Evolutionary conservation across 257 asterid species (phyloP).

Genomic region (Rhazya stricta): DNA sequence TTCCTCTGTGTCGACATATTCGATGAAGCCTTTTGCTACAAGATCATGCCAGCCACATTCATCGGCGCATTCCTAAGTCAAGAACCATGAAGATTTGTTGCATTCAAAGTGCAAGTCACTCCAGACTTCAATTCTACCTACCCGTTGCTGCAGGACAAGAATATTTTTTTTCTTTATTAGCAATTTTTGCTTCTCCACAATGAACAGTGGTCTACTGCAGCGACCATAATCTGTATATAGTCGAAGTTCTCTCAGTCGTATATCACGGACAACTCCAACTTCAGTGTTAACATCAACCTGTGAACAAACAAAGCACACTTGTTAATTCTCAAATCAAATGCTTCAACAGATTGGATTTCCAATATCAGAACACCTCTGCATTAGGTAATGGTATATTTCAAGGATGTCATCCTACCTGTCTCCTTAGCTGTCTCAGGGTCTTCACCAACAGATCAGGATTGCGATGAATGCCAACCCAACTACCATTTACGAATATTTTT

Average conservation of each 20-base stretch:
- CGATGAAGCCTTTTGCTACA: slow-evolving; percentile 28
- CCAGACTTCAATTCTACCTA: neutral
- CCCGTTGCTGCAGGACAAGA: slow-evolving; percentile 18
- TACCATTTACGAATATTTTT: slow-evolving; percentile 24
- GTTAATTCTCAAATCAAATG: neutral
- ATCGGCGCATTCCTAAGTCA: slow-evolving; percentile 23
- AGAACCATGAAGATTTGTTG: slow-evolving; percentile 2
- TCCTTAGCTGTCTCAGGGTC: slow-evolving; percentile 22
- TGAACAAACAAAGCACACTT: neutral
- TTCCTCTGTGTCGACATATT: slow-evolving; percentile 24
- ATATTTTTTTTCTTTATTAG: slow-evolving; percentile 24
- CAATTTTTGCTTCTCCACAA: slow-evolving; percentile 26
- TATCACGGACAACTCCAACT: slow-evolving; percentile 24
- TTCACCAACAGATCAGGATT: slow-evolving; percentile 23
- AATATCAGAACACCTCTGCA: neutral
- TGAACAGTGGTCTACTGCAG: slow-evolving; percentile 27
- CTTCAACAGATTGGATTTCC: neutral
- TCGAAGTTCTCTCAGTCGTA: slow-evolving; percentile 23
- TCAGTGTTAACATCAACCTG: slow-evolving; percentile 28
- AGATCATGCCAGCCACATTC: slow-evolving; percentile 38
- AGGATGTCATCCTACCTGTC: slow-evolving; percentile 14
- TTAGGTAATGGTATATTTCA: neutral
- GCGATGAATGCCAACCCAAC: slow-evolving; percentile 27
- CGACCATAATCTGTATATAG: slow-evolving; percentile 25
- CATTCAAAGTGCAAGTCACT: neutral